Evolutionary conservation across 495 filamentous ascomycete species (phyloP), one percentile per base, ranked within the genome.

Genomic region (Penicillium dipodomyicola): DNA sequence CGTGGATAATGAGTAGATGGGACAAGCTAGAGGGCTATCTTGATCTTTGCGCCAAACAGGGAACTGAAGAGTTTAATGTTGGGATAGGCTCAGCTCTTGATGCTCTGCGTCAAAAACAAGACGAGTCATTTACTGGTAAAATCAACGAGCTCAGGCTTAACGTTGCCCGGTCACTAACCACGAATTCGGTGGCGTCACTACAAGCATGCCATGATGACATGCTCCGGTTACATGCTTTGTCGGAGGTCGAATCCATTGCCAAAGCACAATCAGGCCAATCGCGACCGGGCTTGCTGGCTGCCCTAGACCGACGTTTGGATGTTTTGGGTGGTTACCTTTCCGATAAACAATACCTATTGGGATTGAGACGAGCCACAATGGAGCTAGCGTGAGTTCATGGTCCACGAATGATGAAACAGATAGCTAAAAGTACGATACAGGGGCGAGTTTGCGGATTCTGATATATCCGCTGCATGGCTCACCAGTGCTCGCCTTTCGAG

Each of bases 321-420:
- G 81, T 92, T 10, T 71, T 99, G 10, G 94, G 94, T 3, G 87
- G 91, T 4, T 96, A 91, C 64, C 82, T 88, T 25, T 82, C 86
- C 41, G 90, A 97, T 65, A 97, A 97, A 69, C 93, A 97, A 69
- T 96, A 96, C 64, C 72, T 99, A 25, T 80, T 99, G n/a, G 88
- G 92, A 2, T 77, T 97, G 20, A 80, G 92, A 50, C 81, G 93
- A 56, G 92, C 92, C 32, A 83, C 86, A 2, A 96, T 97, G 91
- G 82, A 90, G 58, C 61, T 91, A 57, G 82, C 62, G 69, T 72
- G 56, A 52, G 74, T 65, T 44, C 17, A n/a, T 32, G 15, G 12
- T 5, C 20, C 11, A n/a, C n/a, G 5, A 30, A 41, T 5, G 4
- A 2, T 29, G 10, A 12, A 3, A 22, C 29, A 17, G 19, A 19